Base-by-base conservation (phyloP, 2,329 filamentous ascomycete species). In the Malbranchea zuffiana region DNA sequence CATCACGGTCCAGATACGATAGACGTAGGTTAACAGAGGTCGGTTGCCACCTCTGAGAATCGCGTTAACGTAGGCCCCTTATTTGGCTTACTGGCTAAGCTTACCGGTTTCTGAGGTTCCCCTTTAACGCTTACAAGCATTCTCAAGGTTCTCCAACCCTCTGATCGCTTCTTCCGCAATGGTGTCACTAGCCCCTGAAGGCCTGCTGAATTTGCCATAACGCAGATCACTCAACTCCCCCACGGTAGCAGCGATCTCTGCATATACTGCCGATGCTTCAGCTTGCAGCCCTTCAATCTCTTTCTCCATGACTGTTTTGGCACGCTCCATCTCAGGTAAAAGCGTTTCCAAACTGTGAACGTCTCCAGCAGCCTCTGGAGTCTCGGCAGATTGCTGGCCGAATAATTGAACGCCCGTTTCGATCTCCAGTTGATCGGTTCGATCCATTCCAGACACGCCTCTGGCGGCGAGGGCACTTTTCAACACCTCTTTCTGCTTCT, bases 161-260 rank as follows among this genome's bases (percentile, higher is more conserved):
- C 78, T 72, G 12, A 85, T 62, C 19, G 84, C 72, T 46, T 86
- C 78, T 31, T 75, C 69, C 17, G 67, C 68, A 20, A 87, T 60
- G 41, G 75, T 68, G 15, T 68, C 57, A 44, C 82, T 80, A 23
- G 73, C 69, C 7, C 59, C 62, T 15, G 58, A 54, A 16, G 63
- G 55, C 16, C 61, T 62, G 25, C 61, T 58, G 40, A 90, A 71
- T 38, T 77, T 78, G 24, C 86, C 85, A 51, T 90, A 88, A 30
- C 82, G 76, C 38, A 93, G 67, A 58, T 92, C 83, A 57, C 84
- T 92, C 54, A 94, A 63, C 32, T 73, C 75, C 20, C 80, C 80
- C 11, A 90, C 71, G 0, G 71, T 78, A 39, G 75, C 69, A 45
- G 70, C 69, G 35, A 90, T 70, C 7, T 74, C 71, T 3, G 70